Conservation (phyloP, 805 yeast species). For the Metschnikowia baotianmanensis region DNA sequence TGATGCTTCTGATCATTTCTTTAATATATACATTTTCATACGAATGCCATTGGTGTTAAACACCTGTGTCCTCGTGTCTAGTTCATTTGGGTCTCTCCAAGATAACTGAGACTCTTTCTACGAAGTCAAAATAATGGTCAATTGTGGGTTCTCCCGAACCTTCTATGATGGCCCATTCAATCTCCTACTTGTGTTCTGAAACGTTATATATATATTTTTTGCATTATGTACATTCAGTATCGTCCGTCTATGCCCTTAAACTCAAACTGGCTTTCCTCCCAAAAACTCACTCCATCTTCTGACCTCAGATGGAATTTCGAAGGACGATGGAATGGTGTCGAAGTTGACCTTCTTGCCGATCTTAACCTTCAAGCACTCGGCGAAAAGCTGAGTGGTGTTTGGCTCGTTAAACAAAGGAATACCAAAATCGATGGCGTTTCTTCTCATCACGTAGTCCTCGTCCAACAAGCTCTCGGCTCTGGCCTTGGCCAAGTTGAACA, state of each 20-base stretch:
- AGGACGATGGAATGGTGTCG: constrained; percentile 37
- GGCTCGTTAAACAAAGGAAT: constrained; percentile 97
- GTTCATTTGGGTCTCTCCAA: too few relatives aligned
- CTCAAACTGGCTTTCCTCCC: constrained; percentile 81
- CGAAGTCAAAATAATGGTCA: too few relatives aligned
- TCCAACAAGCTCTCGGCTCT: constrained; percentile 85
- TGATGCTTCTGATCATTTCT: too few relatives aligned
- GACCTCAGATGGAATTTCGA: constrained; percentile 79
- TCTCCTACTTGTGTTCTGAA: too few relatives aligned
- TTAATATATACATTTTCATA: too few relatives aligned
- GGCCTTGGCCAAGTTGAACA: constrained; percentile 85
- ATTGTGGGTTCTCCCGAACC: too few relatives aligned
- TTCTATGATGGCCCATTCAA: too few relatives aligned
- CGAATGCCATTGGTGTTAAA: too few relatives aligned
- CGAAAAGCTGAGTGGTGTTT: constrained; percentile 83
- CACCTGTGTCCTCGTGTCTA: too few relatives aligned
- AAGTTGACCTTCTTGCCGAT: constrained; percentile 55
- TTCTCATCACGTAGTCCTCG: constrained; percentile 95
- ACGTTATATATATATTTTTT: too few relatives aligned
- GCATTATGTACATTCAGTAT: too few relatives aligned
- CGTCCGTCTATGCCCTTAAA: not conserved
- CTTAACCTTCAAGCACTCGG: constrained; percentile 74
- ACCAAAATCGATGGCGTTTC: constrained; percentile 98
- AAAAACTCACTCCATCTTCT: constrained; percentile 95
- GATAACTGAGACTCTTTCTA: too few relatives aligned